Conservation (phyloP, 2,329 filamentous ascomycete genomes). For the Trichoderma sp. region DNA sequence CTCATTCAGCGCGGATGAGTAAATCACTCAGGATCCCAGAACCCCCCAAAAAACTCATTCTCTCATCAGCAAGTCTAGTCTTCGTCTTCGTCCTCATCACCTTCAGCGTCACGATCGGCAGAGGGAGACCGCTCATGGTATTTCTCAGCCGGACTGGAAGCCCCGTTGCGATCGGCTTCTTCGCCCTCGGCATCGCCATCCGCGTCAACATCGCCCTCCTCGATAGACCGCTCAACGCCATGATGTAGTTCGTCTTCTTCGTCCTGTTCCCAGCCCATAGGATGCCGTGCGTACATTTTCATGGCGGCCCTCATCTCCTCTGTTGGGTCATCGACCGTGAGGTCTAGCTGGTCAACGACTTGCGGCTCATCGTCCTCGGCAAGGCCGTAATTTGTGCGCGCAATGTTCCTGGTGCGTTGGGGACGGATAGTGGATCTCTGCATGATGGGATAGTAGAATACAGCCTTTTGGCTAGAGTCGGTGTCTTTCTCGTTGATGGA, state of each 20-base stretch:
- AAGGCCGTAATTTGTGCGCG: constrained; percentile 50
- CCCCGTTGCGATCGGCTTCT: constrained; percentile 33
- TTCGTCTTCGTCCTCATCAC: constrained; percentile 41
- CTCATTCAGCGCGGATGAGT: neutral
- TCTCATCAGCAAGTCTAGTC: constrained; percentile 16
- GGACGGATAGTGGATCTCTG: constrained; percentile 64
- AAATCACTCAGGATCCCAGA: neutral
- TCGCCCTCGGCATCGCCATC: constrained; percentile 37
- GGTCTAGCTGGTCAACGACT: constrained; percentile 57
- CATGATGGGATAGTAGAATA: constrained; percentile 70
- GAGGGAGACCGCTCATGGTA: constrained; percentile 35
- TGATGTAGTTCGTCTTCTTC: constrained; percentile 28
- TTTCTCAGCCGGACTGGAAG: constrained; percentile 28
- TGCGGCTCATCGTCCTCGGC: constrained; percentile 51
- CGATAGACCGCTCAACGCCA: constrained; percentile 25
- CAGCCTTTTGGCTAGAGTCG: constrained; percentile 56
- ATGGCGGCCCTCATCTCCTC: constrained; percentile 56
- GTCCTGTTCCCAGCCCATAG: constrained; percentile 51
- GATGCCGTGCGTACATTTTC: constrained; percentile 54
- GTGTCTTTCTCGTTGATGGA: constrained; percentile 56
- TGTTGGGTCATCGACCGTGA: constrained; percentile 57
- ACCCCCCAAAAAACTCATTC: neutral
- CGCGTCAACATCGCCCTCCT: constrained; percentile 28
- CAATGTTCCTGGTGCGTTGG: constrained; percentile 65
- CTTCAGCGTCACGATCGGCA: constrained; percentile 51